phyloP scores from a whole-genome alignment of 1,284 basidiomycete species.

The Fomitopsis schrenkii region DNA sequence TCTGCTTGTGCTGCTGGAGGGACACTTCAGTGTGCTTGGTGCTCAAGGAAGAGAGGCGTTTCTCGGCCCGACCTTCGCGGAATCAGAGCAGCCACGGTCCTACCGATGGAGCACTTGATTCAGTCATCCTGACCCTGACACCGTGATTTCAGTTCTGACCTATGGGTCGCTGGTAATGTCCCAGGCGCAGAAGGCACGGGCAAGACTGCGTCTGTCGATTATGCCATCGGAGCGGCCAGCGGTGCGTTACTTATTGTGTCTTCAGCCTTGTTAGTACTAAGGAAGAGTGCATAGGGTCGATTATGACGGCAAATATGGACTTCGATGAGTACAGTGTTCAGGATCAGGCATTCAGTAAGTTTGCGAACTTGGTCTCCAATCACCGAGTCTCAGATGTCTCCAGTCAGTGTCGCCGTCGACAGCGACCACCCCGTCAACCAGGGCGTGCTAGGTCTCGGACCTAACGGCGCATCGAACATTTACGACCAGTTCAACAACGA shows the following conservation, averaged over 20 bases:
- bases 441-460: constrained; percentile 38
- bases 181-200: constrained; percentile 39
- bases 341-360: constrained; percentile 62
- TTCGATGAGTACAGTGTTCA: constrained; percentile 52
- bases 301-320: constrained; percentile 47
- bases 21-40: not conserved
- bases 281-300: constrained; percentile 34
- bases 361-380: not conserved
- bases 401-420: constrained; percentile 24
- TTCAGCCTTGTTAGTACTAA: constrained; percentile 1
- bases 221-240: constrained; percentile 45
- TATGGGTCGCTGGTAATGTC: constrained; percentile 53
- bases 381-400: not conserved
- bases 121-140: not conserved
- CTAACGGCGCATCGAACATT: constrained; percentile 29
- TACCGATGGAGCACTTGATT: too few relatives aligned
- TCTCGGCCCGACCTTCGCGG: not conserved
- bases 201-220: constrained; percentile 38
- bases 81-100: too few relatives aligned
- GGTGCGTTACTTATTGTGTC: constrained; percentile 29
- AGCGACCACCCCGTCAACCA: constrained; percentile 20
- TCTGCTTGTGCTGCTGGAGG: not conserved
- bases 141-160: constrained; percentile 41
- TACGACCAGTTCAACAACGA: constrained; percentile 19
- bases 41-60: constrained; percentile 4